Evolutionary conservation across 768 basidiomycete genomes (phyloP), one percentile per base, ranked within the genome.

Genomic region (Suillus subalutaceus): DNA sequence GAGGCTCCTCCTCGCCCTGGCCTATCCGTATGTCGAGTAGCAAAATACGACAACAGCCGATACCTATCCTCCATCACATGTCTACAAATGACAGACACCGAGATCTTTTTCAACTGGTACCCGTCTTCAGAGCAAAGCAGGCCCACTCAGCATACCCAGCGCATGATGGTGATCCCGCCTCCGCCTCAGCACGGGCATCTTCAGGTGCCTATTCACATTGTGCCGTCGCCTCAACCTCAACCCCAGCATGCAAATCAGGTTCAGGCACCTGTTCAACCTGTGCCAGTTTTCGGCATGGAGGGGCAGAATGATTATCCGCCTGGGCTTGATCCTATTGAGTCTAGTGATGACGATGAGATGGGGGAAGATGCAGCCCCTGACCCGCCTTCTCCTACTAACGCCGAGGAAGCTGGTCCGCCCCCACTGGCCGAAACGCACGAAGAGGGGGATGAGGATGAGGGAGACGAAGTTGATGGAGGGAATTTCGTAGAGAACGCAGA

Each of bases 41-140:
- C 35, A 62, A 20, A 67, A 65, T 63, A 72, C 57, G 71, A 77
- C 20, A 41, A 66, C 44, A 65, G 48, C 0, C 66, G 53, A 40
- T 46, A 67, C 30, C 69, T 74, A n/a, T 64, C 70, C 26, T 67
- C 50, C 43, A 71, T 87, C n/a, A 80, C 80, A 32, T 88, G 86
- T 69, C 78, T 88, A 26, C 86, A 88, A 71, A 80, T 87, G 77
- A 84, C 85, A 0, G 81, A 85, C 35, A 84, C 85, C 0, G 83
- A 82, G 0, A 66, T 88, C 15, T 88, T 80, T 66, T 68, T 87
- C 43, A 86, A 83, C 63, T 85, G 82, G 78, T 77, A 80, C 75
- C 75, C 65, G 6, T 69, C 75, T 0, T 66, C 65, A 8, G 53
- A n/a, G 15, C n/a, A 40, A 4, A 48, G 13, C 18, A 52, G 20